Evolutionary conservation across 805 yeast genomes (phyloP), one percentile per base, ranked within the genome.

Genomic region (Jamesozyma piceae): DNA sequence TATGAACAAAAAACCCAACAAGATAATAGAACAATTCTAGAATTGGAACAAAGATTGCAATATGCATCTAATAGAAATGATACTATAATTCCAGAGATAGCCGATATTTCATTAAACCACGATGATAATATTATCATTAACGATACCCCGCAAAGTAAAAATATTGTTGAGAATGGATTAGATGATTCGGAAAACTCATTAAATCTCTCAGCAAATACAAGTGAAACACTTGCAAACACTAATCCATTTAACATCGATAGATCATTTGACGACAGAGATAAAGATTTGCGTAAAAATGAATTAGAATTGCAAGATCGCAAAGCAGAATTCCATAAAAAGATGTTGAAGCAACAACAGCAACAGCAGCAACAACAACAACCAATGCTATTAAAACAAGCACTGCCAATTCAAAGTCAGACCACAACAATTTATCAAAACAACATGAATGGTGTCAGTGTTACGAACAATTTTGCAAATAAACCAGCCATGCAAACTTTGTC

Each of bases 271-370:
- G 54, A 54, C 34, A 55, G 57, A 32, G 63, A 60, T 37, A 37
- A 57, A 20, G 60, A 55, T 34, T 41, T 60, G 21, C 53, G 54
- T 30, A 52, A 48, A 22, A 57, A 53, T 36, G 65, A 60, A 42
- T 28, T 52, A 28, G 54, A 53, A 14, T 40, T 62, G 28, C 54
- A 54, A 46, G 62, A 62, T 43, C 50, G 55, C n/a, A 64, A 60
- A 46, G 35, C 49, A 18, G 58, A 55, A 34, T 49, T 58, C 1
- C 53, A 56, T 41, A 55, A 51, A 47, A 49, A 49, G 35, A 52
- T 42, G 4, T 49, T 46, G 30, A 46, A 47, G 22, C 51, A 47
- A 21, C 51, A 48, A 35, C 31, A 47, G 24, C 51, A 47, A 20
- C 51, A 48, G 34, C 50, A 47, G 19, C 50, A 46, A 37, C 43